Conservation (phyloP, 768 basidiomycete genomes). For the Tylopilus sp. region DNA sequence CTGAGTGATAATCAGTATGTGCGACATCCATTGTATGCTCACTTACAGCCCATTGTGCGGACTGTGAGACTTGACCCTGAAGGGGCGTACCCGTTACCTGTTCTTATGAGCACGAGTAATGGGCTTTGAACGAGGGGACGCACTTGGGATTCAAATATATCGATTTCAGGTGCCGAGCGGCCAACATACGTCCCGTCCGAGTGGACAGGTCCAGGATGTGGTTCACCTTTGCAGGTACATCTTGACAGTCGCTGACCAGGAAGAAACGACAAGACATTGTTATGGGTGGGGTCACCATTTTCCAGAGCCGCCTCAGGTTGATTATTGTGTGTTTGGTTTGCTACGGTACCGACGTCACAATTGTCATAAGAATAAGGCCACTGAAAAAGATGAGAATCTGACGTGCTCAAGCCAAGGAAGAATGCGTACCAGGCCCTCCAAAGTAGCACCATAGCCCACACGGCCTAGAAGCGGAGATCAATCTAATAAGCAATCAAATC, state of each 20-base stretch:
- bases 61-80: conserved; percentile 73
- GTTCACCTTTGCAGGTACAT: conserved; percentile 84
- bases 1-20: conserved; percentile 32
- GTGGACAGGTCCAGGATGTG: conserved; percentile 84
- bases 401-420: background rate
- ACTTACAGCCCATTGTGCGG: conserved; percentile 76
- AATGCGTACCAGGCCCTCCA: conserved; percentile 71
- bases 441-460: conserved; percentile 82
- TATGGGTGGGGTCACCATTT: conserved; percentile 54
- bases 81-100: conserved; percentile 36
- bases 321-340: conserved; percentile 77
- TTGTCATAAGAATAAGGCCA: conserved; percentile 83
- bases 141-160: conserved; percentile 84
- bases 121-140: conserved; percentile 7
- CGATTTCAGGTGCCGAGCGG: conserved; percentile 84
- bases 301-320: conserved; percentile 56
- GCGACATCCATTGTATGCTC: background rate
- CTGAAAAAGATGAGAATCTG: conserved; percentile 29
- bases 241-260: conserved; percentile 84
- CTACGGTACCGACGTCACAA: conserved; percentile 90
- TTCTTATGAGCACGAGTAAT: conserved; percentile 13
- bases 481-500: background rate
- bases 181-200: conserved; percentile 77
- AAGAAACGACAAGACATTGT: conserved; percentile 69
- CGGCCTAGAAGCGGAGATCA: conserved; percentile 44